Conservation (phyloP, 257 asterid species). For the Solanum gracilifrons region DNA sequence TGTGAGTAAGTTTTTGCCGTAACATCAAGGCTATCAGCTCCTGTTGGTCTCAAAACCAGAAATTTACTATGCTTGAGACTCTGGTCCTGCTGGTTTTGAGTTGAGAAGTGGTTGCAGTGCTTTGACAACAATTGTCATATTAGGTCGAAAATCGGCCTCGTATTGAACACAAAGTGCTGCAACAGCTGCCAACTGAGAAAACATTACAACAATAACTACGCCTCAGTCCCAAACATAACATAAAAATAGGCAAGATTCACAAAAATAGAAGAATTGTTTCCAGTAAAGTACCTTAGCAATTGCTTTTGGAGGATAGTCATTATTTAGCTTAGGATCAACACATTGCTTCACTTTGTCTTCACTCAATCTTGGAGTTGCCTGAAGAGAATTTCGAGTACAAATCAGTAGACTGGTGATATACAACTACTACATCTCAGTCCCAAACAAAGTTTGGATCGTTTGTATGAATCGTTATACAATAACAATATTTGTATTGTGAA, state of each 20-base stretch:
- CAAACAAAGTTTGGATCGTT: background rate
- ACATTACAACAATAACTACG: background rate
- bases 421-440: background rate
- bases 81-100: constrained; percentile 49
- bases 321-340: constrained; percentile 67
- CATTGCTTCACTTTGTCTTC: constrained; percentile 95
- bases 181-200: constrained; percentile 76
- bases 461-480: background rate
- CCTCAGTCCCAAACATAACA: background rate
- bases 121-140: constrained; percentile 92
- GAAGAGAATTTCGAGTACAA: background rate
- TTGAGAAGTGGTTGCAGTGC: constrained; percentile 91
- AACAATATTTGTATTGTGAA: background rate
- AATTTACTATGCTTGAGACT: background rate
- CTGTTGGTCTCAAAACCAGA: background rate
- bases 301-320: constrained; percentile 76
- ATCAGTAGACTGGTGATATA: background rate
- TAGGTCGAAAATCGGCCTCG: constrained; percentile 90
- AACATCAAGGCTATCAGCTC: background rate
- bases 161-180: constrained; percentile 97
- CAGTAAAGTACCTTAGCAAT: constrained; percentile 53
- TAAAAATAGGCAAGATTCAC: background rate
- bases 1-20: background rate
- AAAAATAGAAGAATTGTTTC: background rate
- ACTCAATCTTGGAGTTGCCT: constrained; percentile 91